Percentiles rank a stretch among this genome's conserved stretches.
These are phyloP conservation scores for Penicillium sp. DNA, from an alignment of 2,329 filamentous ascomycete species.

Conservation along the genomic window DNA sequence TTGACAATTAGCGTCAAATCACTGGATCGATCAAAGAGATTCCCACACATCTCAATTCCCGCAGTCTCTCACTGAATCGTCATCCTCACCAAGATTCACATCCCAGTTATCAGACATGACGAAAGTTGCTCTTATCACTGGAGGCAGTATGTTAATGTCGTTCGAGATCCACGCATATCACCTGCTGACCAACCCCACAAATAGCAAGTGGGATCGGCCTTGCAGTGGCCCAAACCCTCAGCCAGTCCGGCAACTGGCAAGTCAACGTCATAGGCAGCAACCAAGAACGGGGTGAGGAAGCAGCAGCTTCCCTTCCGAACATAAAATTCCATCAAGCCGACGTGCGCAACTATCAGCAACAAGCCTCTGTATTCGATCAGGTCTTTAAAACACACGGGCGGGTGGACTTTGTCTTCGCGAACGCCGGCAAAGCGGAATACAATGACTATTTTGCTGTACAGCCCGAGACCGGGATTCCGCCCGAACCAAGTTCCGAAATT, in stretches of 20 bases:
- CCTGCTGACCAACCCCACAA: not conserved
- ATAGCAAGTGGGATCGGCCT: slow-evolving; percentile 47
- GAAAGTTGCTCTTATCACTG: slow-evolving; percentile 13
- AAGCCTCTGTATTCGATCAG: slow-evolving; percentile 38
- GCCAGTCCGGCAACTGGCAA: slow-evolving; percentile 37
- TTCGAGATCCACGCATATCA: not conserved
- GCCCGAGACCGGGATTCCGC: slow-evolving; percentile 19
- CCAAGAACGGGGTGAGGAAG: slow-evolving; percentile 31
- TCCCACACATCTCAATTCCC: no score
- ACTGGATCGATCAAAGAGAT: not conserved
- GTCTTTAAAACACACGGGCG: slow-evolving; percentile 37
- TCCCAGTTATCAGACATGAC: not conserved
- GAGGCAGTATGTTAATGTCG: slow-evolving; percentile 6
- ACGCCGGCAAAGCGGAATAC: slow-evolving; percentile 48
- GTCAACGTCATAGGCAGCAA: slow-evolving; percentile 45
- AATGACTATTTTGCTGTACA: slow-evolving; percentile 41
- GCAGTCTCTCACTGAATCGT: no score
- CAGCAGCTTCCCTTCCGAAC: slow-evolving; percentile 27
- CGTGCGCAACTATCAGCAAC: slow-evolving; percentile 36
- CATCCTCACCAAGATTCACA: not conserved
- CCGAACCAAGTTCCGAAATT: slow-evolving; percentile 33
- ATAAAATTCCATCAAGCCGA: slow-evolving; percentile 43
- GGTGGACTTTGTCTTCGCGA: slow-evolving; percentile 53
- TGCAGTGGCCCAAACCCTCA: slow-evolving; percentile 42
- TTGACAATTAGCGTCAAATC: not conserved